Evolutionary conservation across 129 eudicot genomes (phyloP), one percentile per base, ranked within the genome.

Genomic region (Tagetes patula): DNA sequence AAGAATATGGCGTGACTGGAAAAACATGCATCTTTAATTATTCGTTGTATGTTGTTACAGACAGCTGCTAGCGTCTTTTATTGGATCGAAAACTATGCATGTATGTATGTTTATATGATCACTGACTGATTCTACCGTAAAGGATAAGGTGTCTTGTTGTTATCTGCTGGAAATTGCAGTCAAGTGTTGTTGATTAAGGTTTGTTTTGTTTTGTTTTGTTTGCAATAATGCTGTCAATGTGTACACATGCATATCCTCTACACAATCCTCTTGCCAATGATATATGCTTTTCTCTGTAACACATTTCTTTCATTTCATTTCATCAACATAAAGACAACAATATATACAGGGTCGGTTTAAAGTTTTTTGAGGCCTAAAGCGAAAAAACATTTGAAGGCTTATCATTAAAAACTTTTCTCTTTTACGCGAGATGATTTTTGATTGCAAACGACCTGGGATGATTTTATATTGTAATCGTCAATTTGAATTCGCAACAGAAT

Each of bases 141-240:
- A 74, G 32, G 12, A 9, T 14, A 8, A 10, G 31, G n/a, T 32
- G 67, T 42, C 33, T 12, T 20, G 5, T 54, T 45, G 27, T 43
- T 67, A 14, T 39, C 67, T 67, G 60, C 59, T 67, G 74, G 68
- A 75, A 41, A 65, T 65, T 75, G 41, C 62, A 55, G 9, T 67
- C 20, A 33, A 42, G 61, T 69, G 61, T 20, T 20, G 27, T 20
- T 20, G 27, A 20, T 20, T 20, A 20, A 20, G 27, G 27, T 76
- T 67, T 67, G 58, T 45, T 68, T 68, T 34, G 63, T 43, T 69
- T 72, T 65, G 49, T 63, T 63, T 63, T 64, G 47, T 39, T 39
- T 67, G 48, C 75, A 76, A 76, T 76, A 55, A 76, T 77, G 70
- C 69, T 76, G 75, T 76, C 69, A 76, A 56, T 67, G 61, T 67